Evolutionary conservation across 2,329 filamentous ascomycete species (phyloP).

Genomic region (Diaporthe velutina): DNA sequence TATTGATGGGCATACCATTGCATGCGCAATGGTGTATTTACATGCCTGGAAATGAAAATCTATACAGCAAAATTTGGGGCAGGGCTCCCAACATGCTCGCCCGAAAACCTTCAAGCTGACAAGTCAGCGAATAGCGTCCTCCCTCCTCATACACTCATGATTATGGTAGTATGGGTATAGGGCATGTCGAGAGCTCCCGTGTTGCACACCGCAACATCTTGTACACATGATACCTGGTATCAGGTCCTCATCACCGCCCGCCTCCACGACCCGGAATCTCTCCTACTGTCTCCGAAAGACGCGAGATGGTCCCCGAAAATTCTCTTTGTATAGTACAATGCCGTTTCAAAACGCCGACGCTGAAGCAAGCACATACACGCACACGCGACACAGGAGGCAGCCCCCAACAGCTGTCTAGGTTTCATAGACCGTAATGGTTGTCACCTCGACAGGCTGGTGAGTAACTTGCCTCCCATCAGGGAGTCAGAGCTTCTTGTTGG

Average conservation of each 20-base stretch:
- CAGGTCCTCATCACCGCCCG: not conserved
- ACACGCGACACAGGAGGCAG: constrained; percentile 27
- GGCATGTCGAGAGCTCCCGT: not conserved
- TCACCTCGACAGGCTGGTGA: constrained; percentile 34
- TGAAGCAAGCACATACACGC: constrained; percentile 30
- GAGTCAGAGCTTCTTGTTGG: constrained; percentile 45
- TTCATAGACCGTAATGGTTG: constrained; percentile 29
- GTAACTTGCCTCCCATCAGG: constrained; percentile 26
- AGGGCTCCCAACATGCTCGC: not conserved
- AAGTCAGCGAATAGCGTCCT: not conserved
- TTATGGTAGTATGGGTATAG: not conserved
- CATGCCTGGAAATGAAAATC: constrained; percentile 12
- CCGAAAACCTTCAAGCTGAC: not conserved
- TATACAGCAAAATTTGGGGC: constrained; percentile 21
- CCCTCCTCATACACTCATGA: not conserved
- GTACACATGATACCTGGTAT: constrained; percentile 7
- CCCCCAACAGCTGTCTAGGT: constrained; percentile 22
- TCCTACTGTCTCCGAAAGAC: not conserved
- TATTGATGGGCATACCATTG: constrained; percentile 20
- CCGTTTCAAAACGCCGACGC: constrained; percentile 30
- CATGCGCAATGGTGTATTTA: constrained; percentile 12
- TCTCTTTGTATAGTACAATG: constrained; percentile 28
- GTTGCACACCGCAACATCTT: constrained; percentile 18
- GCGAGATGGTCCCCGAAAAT: not conserved
- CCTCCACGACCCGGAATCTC: not conserved